Conservation (phyloP, 805 yeast genomes). For the Yarrowia phangngaensis region DNA sequence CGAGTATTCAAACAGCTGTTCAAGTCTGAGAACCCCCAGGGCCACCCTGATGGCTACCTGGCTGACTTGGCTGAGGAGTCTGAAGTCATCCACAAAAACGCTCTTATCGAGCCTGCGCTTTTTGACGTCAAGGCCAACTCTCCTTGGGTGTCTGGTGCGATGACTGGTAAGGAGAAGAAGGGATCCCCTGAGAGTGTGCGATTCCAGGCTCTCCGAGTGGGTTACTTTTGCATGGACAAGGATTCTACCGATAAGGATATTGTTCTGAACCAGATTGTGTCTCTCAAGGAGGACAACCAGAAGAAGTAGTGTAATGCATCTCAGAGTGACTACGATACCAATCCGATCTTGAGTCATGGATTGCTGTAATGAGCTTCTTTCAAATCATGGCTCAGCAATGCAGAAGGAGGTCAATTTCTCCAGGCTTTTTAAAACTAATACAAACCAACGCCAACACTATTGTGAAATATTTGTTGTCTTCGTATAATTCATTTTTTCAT, state of each 20-base stretch:
- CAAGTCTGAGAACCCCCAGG: constrained; percentile 84
- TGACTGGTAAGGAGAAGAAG: constrained; percentile 59
- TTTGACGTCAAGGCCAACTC: constrained; percentile 60
- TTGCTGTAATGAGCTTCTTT: no score
- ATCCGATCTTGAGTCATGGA: no score
- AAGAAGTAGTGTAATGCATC: constrained; percentile 33
- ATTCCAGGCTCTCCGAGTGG: constrained; percentile 96
- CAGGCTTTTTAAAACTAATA: no score
- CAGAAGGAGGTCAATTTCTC: no score
- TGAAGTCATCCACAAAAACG: constrained; percentile 60
- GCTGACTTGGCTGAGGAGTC: constrained; percentile 78
- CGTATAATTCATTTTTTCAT: no score
- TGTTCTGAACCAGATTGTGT: constrained; percentile 85
- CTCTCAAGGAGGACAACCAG: constrained; percentile 72
- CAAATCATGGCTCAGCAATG: no score
- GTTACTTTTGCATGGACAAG: constrained; percentile 87
- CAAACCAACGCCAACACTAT: no score
- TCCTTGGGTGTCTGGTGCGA: constrained; percentile 60
- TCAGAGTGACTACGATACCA: no score
- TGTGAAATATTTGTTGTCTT: no score
- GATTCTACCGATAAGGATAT: constrained; percentile 62
- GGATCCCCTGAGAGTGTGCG: constrained; percentile 75
- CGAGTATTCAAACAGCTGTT: constrained; percentile 85
- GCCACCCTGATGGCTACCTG: constrained; percentile 83
- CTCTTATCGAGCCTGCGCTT: constrained; percentile 78